Evolutionary conservation across 306 rosid genomes (phyloP), one percentile per base, ranked within the genome.

Genomic region (Elaeagnus macrophylla): DNA sequence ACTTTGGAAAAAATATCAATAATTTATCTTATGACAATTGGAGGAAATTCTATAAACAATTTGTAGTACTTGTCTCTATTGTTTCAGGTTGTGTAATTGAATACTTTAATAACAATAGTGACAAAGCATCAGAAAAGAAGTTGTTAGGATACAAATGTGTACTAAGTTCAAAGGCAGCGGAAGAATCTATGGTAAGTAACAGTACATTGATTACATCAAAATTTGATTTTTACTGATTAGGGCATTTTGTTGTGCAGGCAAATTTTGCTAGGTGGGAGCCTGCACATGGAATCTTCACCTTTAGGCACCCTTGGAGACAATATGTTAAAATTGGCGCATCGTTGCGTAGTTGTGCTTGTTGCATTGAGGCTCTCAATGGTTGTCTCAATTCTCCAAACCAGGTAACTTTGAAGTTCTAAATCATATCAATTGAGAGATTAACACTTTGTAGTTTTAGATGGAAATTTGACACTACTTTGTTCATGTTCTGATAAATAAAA

Each of bases 261-360:
- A 91, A 80, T 62, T 77, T 87, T 41, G 95, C 95, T 4, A 75
- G 82, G 72, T 91, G 99, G 99, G 99, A 91, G 36, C 96, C 95
- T 1, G 78, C 79, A 0, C 96, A 84, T 9, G 93, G 96, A n/a
- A 60, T 69, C 35, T 91, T 91, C 73, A 77, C 67, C 69, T 91
- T 87, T 12, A 64, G 83, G 11, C 99, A 91, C n/a, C 99, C 96
- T 2, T 91, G 96, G 96, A 78, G 70, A 38, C 84, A 75, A 50
- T 84, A 91, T 72, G 81, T 84, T 10, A 73, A 84, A 72, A 71
- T 91, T 3, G 96, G 87, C 1, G 80, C 84, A 1, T 67, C 80
- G 41, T 68, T 87, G 95, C 86, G 99, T 13, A 62, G 70, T 16
- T 81, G 84, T 57, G 96, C 96, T 58, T 80, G 76, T 5, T 80